Base-by-base conservation (phyloP, 2,329 filamentous ascomycete species). In the Cladosporium sp. region DNA sequence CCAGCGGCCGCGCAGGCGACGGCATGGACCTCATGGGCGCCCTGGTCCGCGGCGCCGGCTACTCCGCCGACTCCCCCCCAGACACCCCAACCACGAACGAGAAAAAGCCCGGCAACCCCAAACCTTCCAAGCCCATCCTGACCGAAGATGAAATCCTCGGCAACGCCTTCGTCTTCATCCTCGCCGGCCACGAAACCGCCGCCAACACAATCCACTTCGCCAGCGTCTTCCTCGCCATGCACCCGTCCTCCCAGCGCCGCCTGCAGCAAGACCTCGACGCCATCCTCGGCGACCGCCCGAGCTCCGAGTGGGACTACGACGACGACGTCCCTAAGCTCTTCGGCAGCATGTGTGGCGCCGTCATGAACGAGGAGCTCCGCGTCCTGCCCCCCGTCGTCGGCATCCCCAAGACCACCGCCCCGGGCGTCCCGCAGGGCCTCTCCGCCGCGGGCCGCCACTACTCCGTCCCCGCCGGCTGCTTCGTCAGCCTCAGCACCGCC, bases 131-230 rank as follows among this genome's bases (percentile, higher is more conserved):
- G 56, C 71, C 68, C 10, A 66, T 68, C 14, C 68, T 86, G n/a
- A 75, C 70, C 4, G 79, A 83, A 57, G 75, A 77, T 4, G 85
- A 90, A 52, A 84, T 91, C 54, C 71, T 87, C 28, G 85, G 86
- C 46, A 90, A 90, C 63, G 82, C 85, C 18, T 80, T 80, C 54
- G 74, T 79, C 45, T 71, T 81, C 55, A 77, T 80, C 55, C 74
- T 91, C 1, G 87, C 88, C 0, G 88, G 88, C 10, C 87, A 93
- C 68, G 88, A 93, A 68, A 91, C 87, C 1, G 86, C 86, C 2
- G 87, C 87, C 44, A 89, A 87, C 67, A 79, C 81, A 3, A 74
- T 90, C 37, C 85, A 91, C 69, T 90, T 87, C 65, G 77, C 82
- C 2, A 69, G 90, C 3, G 65, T 89, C 34, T 77, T 82, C 59